These are phyloP conservation scores for Aspergillus sp. DNA, from an alignment of 2,329 filamentous ascomycete species.

Conservation along the genomic window DNA sequence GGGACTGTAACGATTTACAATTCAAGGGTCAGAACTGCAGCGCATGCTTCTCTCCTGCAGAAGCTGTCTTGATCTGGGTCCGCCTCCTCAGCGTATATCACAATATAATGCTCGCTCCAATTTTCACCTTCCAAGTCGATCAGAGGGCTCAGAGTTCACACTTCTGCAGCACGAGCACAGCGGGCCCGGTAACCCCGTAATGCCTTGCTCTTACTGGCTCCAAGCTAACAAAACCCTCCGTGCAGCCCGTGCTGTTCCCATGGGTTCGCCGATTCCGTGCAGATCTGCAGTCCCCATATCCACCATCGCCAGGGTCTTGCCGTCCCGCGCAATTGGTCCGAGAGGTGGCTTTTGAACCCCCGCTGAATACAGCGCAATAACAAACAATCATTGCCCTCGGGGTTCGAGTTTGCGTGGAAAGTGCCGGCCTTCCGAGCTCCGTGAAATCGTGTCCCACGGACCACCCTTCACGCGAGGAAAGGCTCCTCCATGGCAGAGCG, in stretches of 20 bases:
- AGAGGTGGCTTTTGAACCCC: not conserved
- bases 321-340: slow-evolving; percentile 1
- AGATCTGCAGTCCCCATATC: slow-evolving; percentile 2
- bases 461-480: not conserved
- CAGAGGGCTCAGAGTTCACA: not conserved
- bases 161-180: not conserved
- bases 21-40: too few relatives aligned
- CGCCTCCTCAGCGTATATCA: not conserved
- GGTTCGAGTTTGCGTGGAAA: not conserved
- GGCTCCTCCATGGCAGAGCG: not conserved
- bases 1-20: too few relatives aligned
- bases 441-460: not conserved
- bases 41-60: not conserved
- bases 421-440: not conserved
- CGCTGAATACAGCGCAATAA: not conserved
- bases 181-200: not conserved
- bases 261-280: slow-evolving; percentile 1
- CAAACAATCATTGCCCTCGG: slow-evolving; percentile 1
- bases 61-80: too few relatives aligned
- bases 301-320: slow-evolving; percentile 9
- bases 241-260: not conserved
- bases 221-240: not conserved
- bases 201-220: not conserved
- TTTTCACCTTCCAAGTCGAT: not conserved
- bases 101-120: not conserved